phyloP scores from a whole-genome alignment of 495 filamentous ascomycete species.

The Pseudomonodictys pantanalensis region DNA sequence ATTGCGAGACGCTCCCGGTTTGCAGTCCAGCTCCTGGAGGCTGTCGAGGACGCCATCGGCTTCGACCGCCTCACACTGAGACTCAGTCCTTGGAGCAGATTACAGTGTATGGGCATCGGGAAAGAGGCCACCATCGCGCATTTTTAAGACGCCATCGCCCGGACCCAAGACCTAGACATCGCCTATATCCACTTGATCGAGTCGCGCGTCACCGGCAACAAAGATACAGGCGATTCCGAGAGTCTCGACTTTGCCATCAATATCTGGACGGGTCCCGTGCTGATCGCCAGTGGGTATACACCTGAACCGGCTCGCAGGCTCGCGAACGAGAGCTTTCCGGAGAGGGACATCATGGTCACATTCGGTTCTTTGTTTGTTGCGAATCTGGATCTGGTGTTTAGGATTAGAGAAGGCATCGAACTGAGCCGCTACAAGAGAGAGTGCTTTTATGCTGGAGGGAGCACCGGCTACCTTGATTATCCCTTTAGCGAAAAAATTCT shows the following conservation, averaged over 20 bases:
- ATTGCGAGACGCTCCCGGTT: conserved; percentile 67
- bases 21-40: conserved; percentile 56
- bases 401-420: conserved; percentile 55
- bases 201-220: conserved; percentile 48
- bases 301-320: conserved; percentile 48
- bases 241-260: conserved; percentile 54
- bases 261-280: conserved; percentile 52
- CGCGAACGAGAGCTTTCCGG: conserved; percentile 54
- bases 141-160: conserved; percentile 54
- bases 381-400: conserved; percentile 68
- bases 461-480: conserved; percentile 65
- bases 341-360: conserved; percentile 48
- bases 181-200: conserved; percentile 66
- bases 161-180: conserved; percentile 51
- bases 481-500: conserved; percentile 56
- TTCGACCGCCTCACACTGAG: conserved; percentile 59
- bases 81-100: conserved; percentile 60
- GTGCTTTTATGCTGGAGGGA: conserved; percentile 56
- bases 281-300: conserved; percentile 61
- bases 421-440: conserved; percentile 56
- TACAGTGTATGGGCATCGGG: conserved; percentile 49
- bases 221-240: conserved; percentile 45
- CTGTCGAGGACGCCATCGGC: conserved; percentile 62
- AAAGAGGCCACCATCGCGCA: conserved; percentile 61
- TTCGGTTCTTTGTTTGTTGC: conserved; percentile 67